Evolutionary conservation across 2,329 filamentous ascomycete species (phyloP).

Genomic region (Penicillium sp.): DNA sequence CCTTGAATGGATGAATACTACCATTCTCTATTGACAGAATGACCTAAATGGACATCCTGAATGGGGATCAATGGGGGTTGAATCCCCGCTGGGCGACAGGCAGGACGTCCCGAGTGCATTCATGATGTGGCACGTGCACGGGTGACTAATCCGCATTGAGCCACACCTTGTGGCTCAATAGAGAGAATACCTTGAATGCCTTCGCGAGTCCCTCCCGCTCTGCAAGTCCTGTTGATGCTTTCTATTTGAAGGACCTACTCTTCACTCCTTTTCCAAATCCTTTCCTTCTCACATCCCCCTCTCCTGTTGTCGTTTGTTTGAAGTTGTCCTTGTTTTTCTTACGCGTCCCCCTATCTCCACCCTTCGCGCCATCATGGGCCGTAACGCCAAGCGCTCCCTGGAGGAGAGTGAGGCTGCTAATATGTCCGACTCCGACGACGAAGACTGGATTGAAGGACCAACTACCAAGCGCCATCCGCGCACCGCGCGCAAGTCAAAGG

Average conservation of each 20-base stretch:
- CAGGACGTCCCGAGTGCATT: conserved; percentile 11
- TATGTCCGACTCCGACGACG: conserved; percentile 44
- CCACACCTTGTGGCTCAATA: conserved; percentile 20
- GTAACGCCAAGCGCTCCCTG: conserved; percentile 37
- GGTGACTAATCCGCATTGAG: conserved; percentile 12
- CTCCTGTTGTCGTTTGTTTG: not conserved
- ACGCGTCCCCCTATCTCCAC: conserved; percentile 13
- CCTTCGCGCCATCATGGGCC: conserved; percentile 29
- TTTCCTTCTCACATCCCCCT: not conserved
- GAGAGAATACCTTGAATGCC: conserved; percentile 5
- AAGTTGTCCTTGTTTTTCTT: conserved; percentile 3
- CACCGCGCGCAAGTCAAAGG: conserved; percentile 28
- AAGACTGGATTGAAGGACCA: conserved; percentile 40
- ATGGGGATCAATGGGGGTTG: conserved; percentile 6
- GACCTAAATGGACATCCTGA: not conserved
- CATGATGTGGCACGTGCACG: conserved; percentile 21
- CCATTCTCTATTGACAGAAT: conserved; percentile 4
- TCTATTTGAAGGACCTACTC: not conserved
- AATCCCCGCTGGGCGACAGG: not conserved
- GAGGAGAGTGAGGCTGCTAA: conserved; percentile 44
- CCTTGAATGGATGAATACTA: conserved; percentile 1
- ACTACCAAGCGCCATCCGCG: conserved; percentile 25
- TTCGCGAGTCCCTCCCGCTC: conserved; percentile 25
- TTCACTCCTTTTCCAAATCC: conserved; percentile 1
- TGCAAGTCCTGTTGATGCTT: not conserved